Percentiles rank a stretch among this genome's conserved stretches.
phyloP scores from a whole-genome alignment of 2,329 filamentous ascomycete genomes.

The Arthrobotrys iridis region DNA sequence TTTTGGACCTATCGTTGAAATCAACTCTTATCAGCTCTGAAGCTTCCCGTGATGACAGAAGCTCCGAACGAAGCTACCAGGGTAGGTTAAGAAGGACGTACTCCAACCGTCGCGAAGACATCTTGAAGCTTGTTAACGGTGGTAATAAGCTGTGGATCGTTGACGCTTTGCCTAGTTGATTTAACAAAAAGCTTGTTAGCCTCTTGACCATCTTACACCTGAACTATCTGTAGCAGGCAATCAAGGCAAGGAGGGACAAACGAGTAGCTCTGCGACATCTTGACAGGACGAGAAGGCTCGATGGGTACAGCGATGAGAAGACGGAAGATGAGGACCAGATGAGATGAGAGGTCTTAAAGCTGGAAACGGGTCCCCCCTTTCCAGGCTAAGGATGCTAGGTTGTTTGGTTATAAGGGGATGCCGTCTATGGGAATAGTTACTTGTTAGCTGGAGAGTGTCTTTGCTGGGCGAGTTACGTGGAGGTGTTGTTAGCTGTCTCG shows the following conservation, averaged over 20 bases:
- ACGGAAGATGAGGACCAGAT: slow-evolving; percentile 14
- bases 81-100: slow-evolving; percentile 63
- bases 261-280: slow-evolving; percentile 49
- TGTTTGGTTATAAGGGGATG: background rate
- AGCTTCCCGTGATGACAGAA: background rate
- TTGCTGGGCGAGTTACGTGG: slow-evolving; percentile 7
- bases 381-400: background rate
- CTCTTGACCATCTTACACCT: background rate
- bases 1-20: slow-evolving; percentile 90
- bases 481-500: slow-evolving; percentile 43
- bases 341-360: slow-evolving; percentile 17
- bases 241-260: slow-evolving; percentile 20
- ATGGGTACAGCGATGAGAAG: slow-evolving; percentile 2
- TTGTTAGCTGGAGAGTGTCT: background rate
- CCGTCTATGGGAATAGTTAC: background rate
- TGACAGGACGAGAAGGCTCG: slow-evolving; percentile 18
- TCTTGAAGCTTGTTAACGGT: slow-evolving; percentile 99
- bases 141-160: slow-evolving; percentile 75
- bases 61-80: slow-evolving; percentile 21
- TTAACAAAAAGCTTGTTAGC: background rate
- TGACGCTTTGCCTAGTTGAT: slow-evolving; percentile 72
- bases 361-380: background rate
- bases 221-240: background rate
- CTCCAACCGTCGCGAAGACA: slow-evolving; percentile 96
- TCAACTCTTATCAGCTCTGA: slow-evolving; percentile 35